phyloP scores from a whole-genome alignment of 2,329 filamentous ascomycete species.

The Fusarium sp. region DNA sequence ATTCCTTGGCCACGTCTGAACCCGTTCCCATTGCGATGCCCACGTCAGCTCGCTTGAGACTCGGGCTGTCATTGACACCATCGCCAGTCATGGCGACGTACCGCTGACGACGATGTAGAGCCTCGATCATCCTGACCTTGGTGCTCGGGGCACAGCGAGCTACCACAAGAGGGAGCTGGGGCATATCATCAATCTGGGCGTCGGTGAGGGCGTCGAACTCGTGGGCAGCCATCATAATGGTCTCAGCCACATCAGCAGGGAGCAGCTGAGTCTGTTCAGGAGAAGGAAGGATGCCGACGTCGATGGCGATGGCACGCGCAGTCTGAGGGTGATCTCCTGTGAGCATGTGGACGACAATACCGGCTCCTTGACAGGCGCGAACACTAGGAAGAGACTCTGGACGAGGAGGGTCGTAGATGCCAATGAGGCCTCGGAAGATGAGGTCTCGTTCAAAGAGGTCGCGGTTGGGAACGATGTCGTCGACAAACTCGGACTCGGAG shows the following conservation, averaged over 20 bases:
- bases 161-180: slow-evolving; percentile 73
- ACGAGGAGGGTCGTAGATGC: slow-evolving; percentile 76
- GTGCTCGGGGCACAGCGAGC: slow-evolving; percentile 77
- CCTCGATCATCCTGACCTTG: slow-evolving; percentile 80
- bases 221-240: slow-evolving; percentile 71
- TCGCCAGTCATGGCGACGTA: slow-evolving; percentile 79
- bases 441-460: slow-evolving; percentile 64
- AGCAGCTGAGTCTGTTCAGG: slow-evolving; percentile 52
- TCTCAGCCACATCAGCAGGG: slow-evolving; percentile 62
- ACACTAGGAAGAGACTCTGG: slow-evolving; percentile 69
- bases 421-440: slow-evolving; percentile 73
- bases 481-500: slow-evolving; percentile 46
- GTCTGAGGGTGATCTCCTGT: slow-evolving; percentile 74
- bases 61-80: slow-evolving; percentile 77
- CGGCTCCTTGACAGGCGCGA: slow-evolving; percentile 66
- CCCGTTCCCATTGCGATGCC: slow-evolving; percentile 79
- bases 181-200: slow-evolving; percentile 70
- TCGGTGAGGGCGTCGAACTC: slow-evolving; percentile 74
- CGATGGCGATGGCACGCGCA: slow-evolving; percentile 69
- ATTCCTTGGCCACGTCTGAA: slow-evolving; percentile 76
- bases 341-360: slow-evolving; percentile 73
- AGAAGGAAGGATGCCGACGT: slow-evolving; percentile 69
- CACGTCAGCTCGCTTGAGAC: slow-evolving; percentile 75
- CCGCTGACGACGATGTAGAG: slow-evolving; percentile 72
- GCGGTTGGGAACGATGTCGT: slow-evolving; percentile 34